These are phyloP conservation scores for Alisma plantagoaquatica DNA, from an alignment of 106 monocot species.

Conservation along the genomic window DNA sequence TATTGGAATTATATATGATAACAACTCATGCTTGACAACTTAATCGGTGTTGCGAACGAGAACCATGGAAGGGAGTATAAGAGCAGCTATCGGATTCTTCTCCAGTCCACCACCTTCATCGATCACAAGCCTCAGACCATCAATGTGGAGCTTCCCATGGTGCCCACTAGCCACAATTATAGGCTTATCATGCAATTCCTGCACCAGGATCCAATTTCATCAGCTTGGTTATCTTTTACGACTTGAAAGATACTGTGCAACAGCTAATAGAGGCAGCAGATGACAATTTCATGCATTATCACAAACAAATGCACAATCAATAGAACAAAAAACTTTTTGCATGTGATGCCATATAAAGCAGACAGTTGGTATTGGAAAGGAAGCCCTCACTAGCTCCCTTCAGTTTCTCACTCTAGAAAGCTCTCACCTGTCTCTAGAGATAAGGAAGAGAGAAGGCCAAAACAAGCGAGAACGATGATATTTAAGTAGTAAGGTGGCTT, in stretches of 20 bases:
- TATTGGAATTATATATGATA: too few species aligned
- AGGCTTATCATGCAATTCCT: slow-evolving; percentile 60
- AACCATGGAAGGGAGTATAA: slow-evolving; percentile 60
- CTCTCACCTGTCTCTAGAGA: not conserved
- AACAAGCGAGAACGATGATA: not conserved
- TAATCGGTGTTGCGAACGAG: slow-evolving; percentile 53
- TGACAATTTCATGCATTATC: not conserved
- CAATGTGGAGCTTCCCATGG: slow-evolving; percentile 73
- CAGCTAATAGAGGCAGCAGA: not conserved
- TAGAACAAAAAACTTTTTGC: not conserved
- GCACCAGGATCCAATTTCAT: slow-evolving; percentile 8
- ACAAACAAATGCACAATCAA: too few species aligned
- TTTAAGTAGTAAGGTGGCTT: not conserved
- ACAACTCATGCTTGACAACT: not conserved
- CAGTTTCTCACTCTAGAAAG: not conserved
- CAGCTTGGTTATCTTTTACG: too few species aligned
- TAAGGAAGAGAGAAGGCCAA: not conserved
- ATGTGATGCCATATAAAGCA: not conserved
- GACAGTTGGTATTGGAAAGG: too few species aligned
- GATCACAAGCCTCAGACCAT: slow-evolving; percentile 80
- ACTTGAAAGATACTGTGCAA: too few species aligned
- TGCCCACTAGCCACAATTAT: slow-evolving; percentile 77
- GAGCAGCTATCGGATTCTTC: slow-evolving; percentile 61
- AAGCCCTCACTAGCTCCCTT: too few species aligned
- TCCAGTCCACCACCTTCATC: slow-evolving; percentile 85